Evolutionary conservation across 2,329 filamentous ascomycete species (phyloP).

Genomic region (Dothideomycetes sp.): DNA sequence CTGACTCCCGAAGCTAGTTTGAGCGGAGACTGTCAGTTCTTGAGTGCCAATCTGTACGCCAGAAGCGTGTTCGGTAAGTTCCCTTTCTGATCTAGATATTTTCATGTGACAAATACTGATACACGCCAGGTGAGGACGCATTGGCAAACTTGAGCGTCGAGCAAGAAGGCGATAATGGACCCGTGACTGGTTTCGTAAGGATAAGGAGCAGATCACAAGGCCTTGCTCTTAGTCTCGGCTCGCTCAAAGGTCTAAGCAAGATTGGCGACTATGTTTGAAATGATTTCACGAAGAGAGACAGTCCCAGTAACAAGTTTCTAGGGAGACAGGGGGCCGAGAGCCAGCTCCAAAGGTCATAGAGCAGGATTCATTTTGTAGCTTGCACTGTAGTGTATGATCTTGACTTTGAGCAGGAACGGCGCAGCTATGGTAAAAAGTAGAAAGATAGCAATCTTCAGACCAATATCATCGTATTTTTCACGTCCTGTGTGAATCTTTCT

Average conservation of each 20-base stretch:
- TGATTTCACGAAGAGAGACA: neutral
- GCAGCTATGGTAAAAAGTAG: too few species aligned
- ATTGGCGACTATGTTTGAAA: constrained; percentile 25
- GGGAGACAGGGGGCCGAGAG: neutral
- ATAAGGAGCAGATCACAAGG: constrained; percentile 97
- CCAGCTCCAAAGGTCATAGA: too few species aligned
- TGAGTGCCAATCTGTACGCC: constrained; percentile 94
- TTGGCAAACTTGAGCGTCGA: constrained; percentile 96
- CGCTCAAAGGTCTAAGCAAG: constrained; percentile 89
- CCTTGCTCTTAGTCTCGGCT: constrained; percentile 83
- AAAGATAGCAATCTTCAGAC: too few species aligned
- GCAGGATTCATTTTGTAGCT: too few species aligned
- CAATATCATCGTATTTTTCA: too few species aligned
- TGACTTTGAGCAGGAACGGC: too few species aligned
- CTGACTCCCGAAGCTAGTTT: constrained; percentile 91
- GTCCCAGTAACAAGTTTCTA: too few species aligned
- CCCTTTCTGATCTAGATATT: neutral
- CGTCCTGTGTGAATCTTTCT: too few species aligned
- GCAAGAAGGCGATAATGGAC: constrained; percentile 89
- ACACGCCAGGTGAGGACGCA: constrained; percentile 77
- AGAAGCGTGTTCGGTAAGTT: constrained; percentile 93
- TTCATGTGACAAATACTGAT: constrained; percentile 15
- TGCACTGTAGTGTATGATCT: too few species aligned
- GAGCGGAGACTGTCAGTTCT: constrained; percentile 94
- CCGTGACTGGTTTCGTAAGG: constrained; percentile 92